Percentiles rank a stretch among this genome's conserved stretches.
These are phyloP conservation scores for Cyclanthera cordifolia DNA, from an alignment of 306 rosid genomes.

Conservation along the genomic window DNA sequence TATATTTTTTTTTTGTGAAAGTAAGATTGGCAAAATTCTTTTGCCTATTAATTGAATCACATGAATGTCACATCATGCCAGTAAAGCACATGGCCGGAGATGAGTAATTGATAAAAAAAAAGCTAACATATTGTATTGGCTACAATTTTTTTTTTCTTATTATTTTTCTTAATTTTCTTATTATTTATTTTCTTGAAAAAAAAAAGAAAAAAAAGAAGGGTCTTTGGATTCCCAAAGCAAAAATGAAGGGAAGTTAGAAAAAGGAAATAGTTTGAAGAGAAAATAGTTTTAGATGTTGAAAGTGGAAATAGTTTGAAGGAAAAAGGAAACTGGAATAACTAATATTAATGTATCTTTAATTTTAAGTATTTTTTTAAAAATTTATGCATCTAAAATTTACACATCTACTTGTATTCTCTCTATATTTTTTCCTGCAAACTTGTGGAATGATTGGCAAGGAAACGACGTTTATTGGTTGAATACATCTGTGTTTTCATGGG, in stretches of 20 bases:
- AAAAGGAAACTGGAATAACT: not conserved
- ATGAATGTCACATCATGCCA: conserved; percentile 17
- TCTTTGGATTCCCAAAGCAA: no score
- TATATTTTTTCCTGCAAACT: no score
- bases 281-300: not conserved
- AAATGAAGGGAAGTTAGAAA: no score
- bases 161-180: not conserved
- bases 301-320: not conserved
- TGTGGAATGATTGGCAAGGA: no score
- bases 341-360: no score
- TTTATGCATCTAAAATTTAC: no score
- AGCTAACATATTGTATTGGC: not conserved
- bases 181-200: not conserved
- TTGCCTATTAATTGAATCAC: conserved; percentile 18
- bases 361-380: not conserved
- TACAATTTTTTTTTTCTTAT: not conserved
- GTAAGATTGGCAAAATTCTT: not conserved
- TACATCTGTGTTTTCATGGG: no score
- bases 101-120: conserved; percentile 16
- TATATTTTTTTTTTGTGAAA: no score
- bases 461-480: no score
- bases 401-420: no score
- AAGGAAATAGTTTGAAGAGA: no score
- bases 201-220: not conserved
- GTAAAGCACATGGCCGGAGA: conserved; percentile 43